These are phyloP conservation scores for Lactarius deliciosus DNA, from an alignment of 768 basidiomycete genomes.

Conservation along the genomic window DNA sequence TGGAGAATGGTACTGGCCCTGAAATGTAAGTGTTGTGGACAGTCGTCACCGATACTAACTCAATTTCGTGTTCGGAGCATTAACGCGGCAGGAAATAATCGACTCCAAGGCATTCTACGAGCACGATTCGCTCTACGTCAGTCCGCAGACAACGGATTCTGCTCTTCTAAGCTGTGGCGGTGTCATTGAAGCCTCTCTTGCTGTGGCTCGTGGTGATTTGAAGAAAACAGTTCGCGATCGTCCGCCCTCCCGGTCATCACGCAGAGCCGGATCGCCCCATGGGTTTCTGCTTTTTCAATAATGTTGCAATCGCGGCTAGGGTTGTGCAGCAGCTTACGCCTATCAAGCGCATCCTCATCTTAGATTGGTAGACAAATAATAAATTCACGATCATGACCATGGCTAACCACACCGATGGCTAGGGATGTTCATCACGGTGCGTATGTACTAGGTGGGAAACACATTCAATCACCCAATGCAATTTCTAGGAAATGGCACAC, in stretches of 20 bases:
- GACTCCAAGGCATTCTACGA: constrained; percentile 85
- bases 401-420: constrained; percentile 14
- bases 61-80: constrained; percentile 44
- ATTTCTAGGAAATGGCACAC: constrained; percentile 87
- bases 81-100: constrained; percentile 71
- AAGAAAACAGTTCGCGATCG: constrained; percentile 92
- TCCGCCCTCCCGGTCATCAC: constrained; percentile 96
- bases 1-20: constrained; percentile 84
- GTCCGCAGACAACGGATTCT: constrained; percentile 76
- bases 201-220: constrained; percentile 78
- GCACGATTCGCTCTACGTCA: constrained; percentile 88
- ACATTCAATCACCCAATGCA: not conserved
- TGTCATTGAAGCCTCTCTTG: constrained; percentile 85
- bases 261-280: constrained; percentile 97
- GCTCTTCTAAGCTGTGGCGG: constrained; percentile 92
- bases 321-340: constrained; percentile 71
- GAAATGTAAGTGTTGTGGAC: constrained; percentile 10
- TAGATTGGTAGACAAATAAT: constrained; percentile 78
- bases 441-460: constrained; percentile 20
- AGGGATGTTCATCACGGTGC: constrained; percentile 97
- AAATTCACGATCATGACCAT: constrained; percentile 9
- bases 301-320: constrained; percentile 88
- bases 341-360: constrained; percentile 80
- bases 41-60: constrained; percentile 26
- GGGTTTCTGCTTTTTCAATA: constrained; percentile 99